Evolutionary conservation across 2,329 filamentous ascomycete genomes (phyloP), one percentile per base, ranked within the genome.

Genomic region (Trichoderma hamatum): DNA sequence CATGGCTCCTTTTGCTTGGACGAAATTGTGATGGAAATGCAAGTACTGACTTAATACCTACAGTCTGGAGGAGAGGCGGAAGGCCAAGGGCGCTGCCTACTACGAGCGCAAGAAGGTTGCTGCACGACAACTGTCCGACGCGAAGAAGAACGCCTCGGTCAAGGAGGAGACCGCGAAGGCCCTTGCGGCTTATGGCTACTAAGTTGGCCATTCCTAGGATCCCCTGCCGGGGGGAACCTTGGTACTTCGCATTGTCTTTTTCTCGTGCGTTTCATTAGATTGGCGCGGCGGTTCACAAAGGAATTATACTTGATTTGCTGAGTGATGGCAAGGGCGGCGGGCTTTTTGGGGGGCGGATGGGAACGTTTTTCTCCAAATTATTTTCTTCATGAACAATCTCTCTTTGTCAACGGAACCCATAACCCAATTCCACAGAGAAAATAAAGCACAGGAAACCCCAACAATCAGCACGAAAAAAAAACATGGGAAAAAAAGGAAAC

Each of bases 31-130:
- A 36, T 26, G 30, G 39, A 16, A 46, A 39, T 30, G 59, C 36
- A 21, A 24, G 19, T 34, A 69, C 71, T 75, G 72, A 76, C 64
- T 43, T n/a, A 71, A 71, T 58, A 24, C 24, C 6, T 43, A 16
- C 80, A 98, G 96, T 86, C 90, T 99, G 81, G 96, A 99, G 90
- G 96, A 99, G 90, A 90, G 95, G 86, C 93, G 96, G 89, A 99
- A 99, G 90, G 95, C 96, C 84, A 99, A 98, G 93, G 92, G 94
- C 81, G 90, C 92, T 78, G 96, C 96, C 83, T 99, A 97, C 92
- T 98, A 98, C 90, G 94, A 97, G 89, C 94, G 94, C 90, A 99
- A 98, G 96, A 97, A 96, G 93, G 89, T 93, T 77, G 92, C 92
- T 78, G 89, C 91, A 83, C 92, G 92, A 89, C 93, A 96, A 87